Evolutionary conservation across 176 grass and related monocot species (phyloP).

Genomic region (Aechmea fasciata): DNA sequence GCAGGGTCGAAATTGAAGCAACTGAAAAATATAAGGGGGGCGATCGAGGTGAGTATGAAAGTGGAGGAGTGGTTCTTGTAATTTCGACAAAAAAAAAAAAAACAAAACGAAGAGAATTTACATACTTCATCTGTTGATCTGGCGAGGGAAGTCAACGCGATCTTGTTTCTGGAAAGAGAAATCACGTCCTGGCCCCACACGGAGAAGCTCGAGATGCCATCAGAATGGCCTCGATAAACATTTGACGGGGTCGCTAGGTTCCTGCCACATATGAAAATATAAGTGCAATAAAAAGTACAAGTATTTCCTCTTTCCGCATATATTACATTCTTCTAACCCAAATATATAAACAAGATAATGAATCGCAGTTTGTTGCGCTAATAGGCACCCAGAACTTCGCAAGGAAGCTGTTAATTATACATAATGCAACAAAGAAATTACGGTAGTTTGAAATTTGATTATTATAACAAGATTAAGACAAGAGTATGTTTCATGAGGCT

Average conservation of each 20-base stretch:
- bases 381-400: background rate
- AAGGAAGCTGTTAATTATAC: too few relatives aligned
- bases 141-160: conserved; percentile 59
- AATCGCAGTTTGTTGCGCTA: background rate
- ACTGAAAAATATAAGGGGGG: background rate
- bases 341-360: background rate
- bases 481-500: too few relatives aligned
- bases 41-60: conserved; percentile 1
- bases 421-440: too few relatives aligned
- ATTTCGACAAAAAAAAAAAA: background rate
- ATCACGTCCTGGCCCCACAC: conserved; percentile 71
- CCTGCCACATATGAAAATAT: conserved; percentile 24
- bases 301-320: conserved; percentile 8
- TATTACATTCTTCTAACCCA: conserved; percentile 7
- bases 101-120: conserved; percentile 14
- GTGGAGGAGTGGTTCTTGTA: background rate
- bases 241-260: conserved; percentile 50
- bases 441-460: too few relatives aligned
- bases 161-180: conserved; percentile 87
- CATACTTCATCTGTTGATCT: conserved; percentile 50
- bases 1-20: background rate
- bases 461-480: too few relatives aligned
- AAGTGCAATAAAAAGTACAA: conserved; percentile 7
- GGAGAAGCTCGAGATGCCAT: conserved; percentile 69
- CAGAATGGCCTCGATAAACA: conserved; percentile 67